phyloP scores from a whole-genome alignment of 805 yeast species.

The Wickerhamomyces rabaulensis region DNA sequence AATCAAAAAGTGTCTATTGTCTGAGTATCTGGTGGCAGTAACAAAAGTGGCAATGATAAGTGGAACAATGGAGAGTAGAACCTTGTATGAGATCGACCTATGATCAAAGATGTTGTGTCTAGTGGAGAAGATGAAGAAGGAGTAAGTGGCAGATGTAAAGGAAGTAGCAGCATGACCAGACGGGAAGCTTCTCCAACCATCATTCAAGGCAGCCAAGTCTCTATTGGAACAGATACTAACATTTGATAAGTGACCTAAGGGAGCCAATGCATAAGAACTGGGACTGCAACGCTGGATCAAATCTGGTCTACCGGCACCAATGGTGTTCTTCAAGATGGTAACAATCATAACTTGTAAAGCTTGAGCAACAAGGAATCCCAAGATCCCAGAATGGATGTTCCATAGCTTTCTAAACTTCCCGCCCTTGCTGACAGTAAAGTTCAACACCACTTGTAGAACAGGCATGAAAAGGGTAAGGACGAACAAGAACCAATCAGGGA shows the following conservation, averaged over 20 bases:
- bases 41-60: conserved; percentile 29
- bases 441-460: conserved; percentile 21
- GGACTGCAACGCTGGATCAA: conserved; percentile 47
- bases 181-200: conserved; percentile 55
- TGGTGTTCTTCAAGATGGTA: conserved; percentile 39
- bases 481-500: conserved; percentile 29
- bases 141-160: conserved; percentile 40
- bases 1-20: conserved; percentile 37
- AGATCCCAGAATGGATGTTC: conserved; percentile 35
- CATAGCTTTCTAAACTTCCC: conserved; percentile 27
- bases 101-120: conserved; percentile 31
- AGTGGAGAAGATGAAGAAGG: conserved; percentile 30
- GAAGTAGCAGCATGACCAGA: conserved; percentile 52
- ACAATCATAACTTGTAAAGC: conserved; percentile 35
- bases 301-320: conserved; percentile 51
- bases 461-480: conserved; percentile 30
- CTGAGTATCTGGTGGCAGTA: conserved; percentile 40
- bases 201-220: conserved; percentile 30
- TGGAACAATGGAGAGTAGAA: conserved; percentile 31
- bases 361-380: conserved; percentile 33
- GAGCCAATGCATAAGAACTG: conserved; percentile 26
- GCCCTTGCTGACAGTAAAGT: conserved; percentile 16
- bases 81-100: conserved; percentile 30
- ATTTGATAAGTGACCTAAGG: conserved; percentile 32
- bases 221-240: conserved; percentile 43